Evolutionary conservation across 2,329 filamentous ascomycete genomes (phyloP), one percentile per base, ranked within the genome.

Genomic region (Chaetomium sp.): DNA sequence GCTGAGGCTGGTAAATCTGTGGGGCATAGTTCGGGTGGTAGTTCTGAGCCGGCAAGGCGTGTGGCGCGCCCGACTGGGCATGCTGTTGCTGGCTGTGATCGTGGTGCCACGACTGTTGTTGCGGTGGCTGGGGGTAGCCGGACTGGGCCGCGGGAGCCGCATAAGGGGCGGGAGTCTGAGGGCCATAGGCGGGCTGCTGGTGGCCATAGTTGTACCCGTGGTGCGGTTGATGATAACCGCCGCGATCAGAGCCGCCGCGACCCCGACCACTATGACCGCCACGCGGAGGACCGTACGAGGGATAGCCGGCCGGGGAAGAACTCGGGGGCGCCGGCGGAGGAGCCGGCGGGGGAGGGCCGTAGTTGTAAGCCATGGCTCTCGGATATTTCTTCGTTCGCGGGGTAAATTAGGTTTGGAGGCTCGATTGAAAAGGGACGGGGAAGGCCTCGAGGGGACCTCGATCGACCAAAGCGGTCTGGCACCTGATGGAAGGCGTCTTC

Each of bases 21-120:
- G 77, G 76, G 41, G 79, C 75, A 65, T 82, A 84, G 67, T 79
- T 81, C 37, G 79, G 79, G 61, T 82, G 80, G 63, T 83, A 83
- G 63, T 79, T 80, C 58, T 76, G 72, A 36, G 77, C 69, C 49
- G 79, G 74, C 37, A 83, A 69, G 44, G 72, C 69, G 63, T 80
- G 79, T 37, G 76, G 71, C n/a, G 69, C 67, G 59, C 73, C 71
- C 19, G 19, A 27, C 52, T 72, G 72, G 36, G 71, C 68, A 6
- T 66, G 55, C 54, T 71, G 67, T 62, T 76, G 75, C 49, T 73
- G 70, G 6, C 65, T 66, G 54, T 72, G 72, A 38, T 74, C 70
- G 10, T 68, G 59, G 53, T 71, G 68, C 65, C 76, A 76, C 47
- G 73, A 69, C 48, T 68, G 62, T 50, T 73, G 71, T 32, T 27